Evolutionary conservation across 768 basidiomycete genomes (phyloP).

Genomic region (Hygrocybe coccinea): DNA sequence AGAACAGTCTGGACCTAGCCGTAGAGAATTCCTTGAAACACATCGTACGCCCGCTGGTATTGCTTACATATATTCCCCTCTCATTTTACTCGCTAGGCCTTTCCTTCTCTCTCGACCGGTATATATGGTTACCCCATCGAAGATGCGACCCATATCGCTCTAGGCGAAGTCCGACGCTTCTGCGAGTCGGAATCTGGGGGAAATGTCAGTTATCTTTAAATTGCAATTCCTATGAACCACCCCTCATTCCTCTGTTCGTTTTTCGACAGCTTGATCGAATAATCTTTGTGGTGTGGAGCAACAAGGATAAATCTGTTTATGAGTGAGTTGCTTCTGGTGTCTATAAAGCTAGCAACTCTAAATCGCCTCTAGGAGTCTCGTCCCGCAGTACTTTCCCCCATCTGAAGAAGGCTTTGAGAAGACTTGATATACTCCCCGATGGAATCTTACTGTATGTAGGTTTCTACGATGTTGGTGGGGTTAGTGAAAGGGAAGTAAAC

Average conservation of each 20-base stretch:
- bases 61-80: neutral
- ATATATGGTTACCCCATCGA: constrained; percentile 74
- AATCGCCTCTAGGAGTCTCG: constrained; percentile 33
- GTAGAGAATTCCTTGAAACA: constrained; percentile 55
- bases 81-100: constrained; percentile 47
- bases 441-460: too few relatives aligned
- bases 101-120: constrained; percentile 76
- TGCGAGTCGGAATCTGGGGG: constrained; percentile 49
- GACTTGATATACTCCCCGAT: neutral
- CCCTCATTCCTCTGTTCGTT: neutral
- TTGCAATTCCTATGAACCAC: neutral
- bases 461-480: too few relatives aligned
- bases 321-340: constrained; percentile 42
- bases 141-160: constrained; percentile 67
- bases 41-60: constrained; percentile 44
- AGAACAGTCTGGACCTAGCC: constrained; percentile 57
- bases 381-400: constrained; percentile 62
- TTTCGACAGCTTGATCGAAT: constrained; percentile 57
- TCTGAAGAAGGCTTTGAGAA: constrained; percentile 2
- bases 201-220: constrained; percentile 36
- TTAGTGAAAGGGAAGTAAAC: too few relatives aligned
- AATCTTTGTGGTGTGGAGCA: constrained; percentile 70
- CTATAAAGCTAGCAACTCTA: neutral
- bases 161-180: constrained; percentile 52
- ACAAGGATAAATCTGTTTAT: constrained; percentile 59